Percentiles rank a stretch among this genome's conserved stretches.
Evolutionary conservation across 2,329 filamentous ascomycete species (phyloP).

Genomic region (Aspergillus pseudotamarii): DNA sequence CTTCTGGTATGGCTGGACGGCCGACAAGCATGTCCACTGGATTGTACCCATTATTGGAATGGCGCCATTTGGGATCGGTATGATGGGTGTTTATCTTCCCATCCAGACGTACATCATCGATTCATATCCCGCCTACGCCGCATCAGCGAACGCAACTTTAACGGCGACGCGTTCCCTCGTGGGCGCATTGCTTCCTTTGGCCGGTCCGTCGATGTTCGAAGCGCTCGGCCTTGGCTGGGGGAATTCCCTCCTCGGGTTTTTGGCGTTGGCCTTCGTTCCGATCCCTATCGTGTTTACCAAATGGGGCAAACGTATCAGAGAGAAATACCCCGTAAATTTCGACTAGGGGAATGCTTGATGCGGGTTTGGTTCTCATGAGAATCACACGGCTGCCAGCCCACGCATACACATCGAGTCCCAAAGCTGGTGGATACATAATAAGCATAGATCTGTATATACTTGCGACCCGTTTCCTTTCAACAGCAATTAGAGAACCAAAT

Average conservation of each 20-base stretch:
- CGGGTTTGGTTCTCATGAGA: background rate
- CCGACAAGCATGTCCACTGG: conserved; percentile 57
- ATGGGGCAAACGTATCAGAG: conserved; percentile 1
- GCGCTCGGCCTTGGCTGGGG: conserved; percentile 53
- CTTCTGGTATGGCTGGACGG: conserved; percentile 63
- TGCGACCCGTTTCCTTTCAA: background rate
- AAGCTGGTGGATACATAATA: background rate
- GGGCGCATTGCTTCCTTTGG: conserved; percentile 62
- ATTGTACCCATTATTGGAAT: conserved; percentile 64
- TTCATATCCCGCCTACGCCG: conserved; percentile 50
- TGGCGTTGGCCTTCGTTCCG: conserved; percentile 54
- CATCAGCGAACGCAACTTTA: conserved; percentile 56
- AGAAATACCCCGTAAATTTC: background rate
- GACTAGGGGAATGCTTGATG: background rate
- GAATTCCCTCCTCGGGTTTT: conserved; percentile 57
- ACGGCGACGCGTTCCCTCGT: conserved; percentile 58
- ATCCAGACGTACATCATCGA: conserved; percentile 67
- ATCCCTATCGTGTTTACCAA: conserved; percentile 15
- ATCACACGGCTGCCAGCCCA: background rate
- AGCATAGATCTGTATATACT: background rate
- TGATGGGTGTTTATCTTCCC: conserved; percentile 59
- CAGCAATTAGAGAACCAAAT: background rate
- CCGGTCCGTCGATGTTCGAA: conserved; percentile 55
- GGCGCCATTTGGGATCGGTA: conserved; percentile 56
- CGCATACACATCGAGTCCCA: background rate